Percentiles rank a stretch among this genome's conserved stretches.
Conservation (phyloP, 768 basidiomycete species). For the Dendrothele bispora region DNA sequence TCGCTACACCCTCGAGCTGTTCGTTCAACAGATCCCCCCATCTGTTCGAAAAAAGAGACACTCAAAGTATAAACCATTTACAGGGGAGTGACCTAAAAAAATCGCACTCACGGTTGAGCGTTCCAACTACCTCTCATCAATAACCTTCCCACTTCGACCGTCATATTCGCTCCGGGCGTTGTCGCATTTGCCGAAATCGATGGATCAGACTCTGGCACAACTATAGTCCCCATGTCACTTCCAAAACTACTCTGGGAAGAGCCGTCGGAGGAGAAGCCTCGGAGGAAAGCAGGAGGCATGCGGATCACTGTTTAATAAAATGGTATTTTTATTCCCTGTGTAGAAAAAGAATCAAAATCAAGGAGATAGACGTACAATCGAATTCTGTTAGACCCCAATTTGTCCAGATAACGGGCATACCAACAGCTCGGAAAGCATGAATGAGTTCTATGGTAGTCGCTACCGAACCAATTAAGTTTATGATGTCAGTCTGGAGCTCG, state of each 20-base stretch:
- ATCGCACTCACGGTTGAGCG: conserved; percentile 21
- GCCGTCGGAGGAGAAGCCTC: conserved; percentile 28
- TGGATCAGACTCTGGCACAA: conserved; percentile 3
- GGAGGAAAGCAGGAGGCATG: conserved; percentile 30
- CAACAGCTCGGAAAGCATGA: conserved; percentile 28
- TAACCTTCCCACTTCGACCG: conserved; percentile 27
- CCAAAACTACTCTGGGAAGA: conserved; percentile 29
- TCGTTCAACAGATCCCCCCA: conserved; percentile 26
- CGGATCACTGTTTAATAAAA: conserved; percentile 21
- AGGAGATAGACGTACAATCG: conserved; percentile 20
- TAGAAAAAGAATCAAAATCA: not conserved
- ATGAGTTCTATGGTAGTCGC: conserved; percentile 29
- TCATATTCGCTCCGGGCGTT: conserved; percentile 17
- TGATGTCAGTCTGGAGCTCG: not conserved
- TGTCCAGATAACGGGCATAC: conserved; percentile 31
- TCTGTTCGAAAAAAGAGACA: not conserved
- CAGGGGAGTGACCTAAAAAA: not conserved
- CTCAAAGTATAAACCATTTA: not conserved
- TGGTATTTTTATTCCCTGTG: no score
- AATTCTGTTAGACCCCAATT: conserved; percentile 34
- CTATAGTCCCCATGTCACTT: conserved; percentile 31
- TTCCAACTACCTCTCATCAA: conserved; percentile 32
- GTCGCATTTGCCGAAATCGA: conserved; percentile 2
- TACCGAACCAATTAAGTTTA: not conserved
- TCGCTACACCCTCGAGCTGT: conserved; percentile 27